phyloP scores from a whole-genome alignment of 2,329 filamentous ascomycete genomes.

The Hypoxylon sp. region DNA sequence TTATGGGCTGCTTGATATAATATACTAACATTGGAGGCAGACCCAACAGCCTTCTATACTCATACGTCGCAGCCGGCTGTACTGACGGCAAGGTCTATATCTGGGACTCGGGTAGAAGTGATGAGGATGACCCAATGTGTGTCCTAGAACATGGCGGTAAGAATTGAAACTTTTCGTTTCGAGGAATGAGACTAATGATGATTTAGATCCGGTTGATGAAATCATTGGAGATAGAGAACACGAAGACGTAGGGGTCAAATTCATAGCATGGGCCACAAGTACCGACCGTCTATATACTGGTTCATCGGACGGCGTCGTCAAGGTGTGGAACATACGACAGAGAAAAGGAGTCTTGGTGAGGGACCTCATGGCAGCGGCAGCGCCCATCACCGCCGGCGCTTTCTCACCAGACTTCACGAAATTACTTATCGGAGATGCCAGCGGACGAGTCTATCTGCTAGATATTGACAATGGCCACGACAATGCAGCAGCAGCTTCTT shows the following conservation, averaged over 20 bases:
- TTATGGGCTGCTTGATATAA: background rate
- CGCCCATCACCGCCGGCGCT: conserved; percentile 70
- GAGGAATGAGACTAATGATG: conserved; percentile 50
- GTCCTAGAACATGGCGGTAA: conserved; percentile 67
- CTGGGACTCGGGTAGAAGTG: conserved; percentile 72
- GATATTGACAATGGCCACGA: conserved; percentile 61
- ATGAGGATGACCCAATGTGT: conserved; percentile 70
- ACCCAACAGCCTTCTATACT: conserved; percentile 66
- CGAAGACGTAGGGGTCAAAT: conserved; percentile 75
- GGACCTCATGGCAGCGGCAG: conserved; percentile 68
- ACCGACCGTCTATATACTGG: conserved; percentile 74
- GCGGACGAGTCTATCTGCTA: conserved; percentile 71
- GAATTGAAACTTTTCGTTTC: conserved; percentile 38
- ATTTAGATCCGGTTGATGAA: conserved; percentile 54
- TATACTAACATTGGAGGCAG: conserved; percentile 53
- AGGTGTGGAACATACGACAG: conserved; percentile 73
- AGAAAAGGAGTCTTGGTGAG: conserved; percentile 63
- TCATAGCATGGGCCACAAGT: conserved; percentile 72
- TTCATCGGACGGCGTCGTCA: conserved; percentile 74
- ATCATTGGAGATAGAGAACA: conserved; percentile 64
- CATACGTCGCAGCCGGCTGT: conserved; percentile 73
- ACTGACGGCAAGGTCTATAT: conserved; percentile 75
- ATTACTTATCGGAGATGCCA: conserved; percentile 73
- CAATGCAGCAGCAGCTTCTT: conserved; percentile 44
- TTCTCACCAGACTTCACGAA: conserved; percentile 71